These are phyloP conservation scores for Paramyrothecium roridum DNA, from an alignment of 2,329 filamentous ascomycete species.

Conservation along the genomic window DNA sequence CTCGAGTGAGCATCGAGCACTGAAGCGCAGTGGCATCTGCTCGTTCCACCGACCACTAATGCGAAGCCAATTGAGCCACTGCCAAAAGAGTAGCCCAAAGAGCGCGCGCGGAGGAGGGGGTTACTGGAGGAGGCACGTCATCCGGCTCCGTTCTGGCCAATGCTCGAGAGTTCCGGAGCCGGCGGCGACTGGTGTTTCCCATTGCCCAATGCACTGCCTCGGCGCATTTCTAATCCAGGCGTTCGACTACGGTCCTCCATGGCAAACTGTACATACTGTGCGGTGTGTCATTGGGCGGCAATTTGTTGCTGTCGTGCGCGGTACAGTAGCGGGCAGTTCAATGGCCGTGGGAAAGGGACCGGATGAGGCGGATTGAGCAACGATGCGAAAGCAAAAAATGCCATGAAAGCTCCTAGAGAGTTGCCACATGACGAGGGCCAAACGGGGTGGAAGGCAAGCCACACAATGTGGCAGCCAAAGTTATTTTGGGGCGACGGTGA, in stretches of 20 bases:
- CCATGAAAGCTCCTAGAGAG: too few species aligned
- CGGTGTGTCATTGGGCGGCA: neutral
- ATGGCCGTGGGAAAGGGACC: neutral
- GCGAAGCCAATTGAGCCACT: neutral
- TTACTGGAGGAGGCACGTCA: neutral
- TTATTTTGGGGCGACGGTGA: slow-evolving; percentile 1
- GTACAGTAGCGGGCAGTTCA: neutral
- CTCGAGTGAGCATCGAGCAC: too few species aligned
- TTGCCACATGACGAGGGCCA: neutral
- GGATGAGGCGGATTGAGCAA: too few species aligned
- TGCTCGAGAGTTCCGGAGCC: neutral
- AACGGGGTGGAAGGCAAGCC: neutral
- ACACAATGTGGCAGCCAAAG: neutral
- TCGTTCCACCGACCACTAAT: neutral
- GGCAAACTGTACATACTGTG: neutral
- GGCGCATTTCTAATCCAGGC: neutral
- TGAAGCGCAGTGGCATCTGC: too few species aligned
- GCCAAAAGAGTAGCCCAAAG: neutral
- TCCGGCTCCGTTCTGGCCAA: neutral
- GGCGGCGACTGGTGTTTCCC: neutral
- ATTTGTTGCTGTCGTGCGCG: neutral
- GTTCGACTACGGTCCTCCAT: too few species aligned
- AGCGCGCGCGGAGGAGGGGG: neutral
- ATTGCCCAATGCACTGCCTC: neutral
- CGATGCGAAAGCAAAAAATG: too few species aligned